Percentiles rank a stretch among this genome's conserved stretches.
These are phyloP conservation scores for Aschersonia sp. DNA, from an alignment of 2,329 filamentous ascomycete species.

Conservation along the genomic window DNA sequence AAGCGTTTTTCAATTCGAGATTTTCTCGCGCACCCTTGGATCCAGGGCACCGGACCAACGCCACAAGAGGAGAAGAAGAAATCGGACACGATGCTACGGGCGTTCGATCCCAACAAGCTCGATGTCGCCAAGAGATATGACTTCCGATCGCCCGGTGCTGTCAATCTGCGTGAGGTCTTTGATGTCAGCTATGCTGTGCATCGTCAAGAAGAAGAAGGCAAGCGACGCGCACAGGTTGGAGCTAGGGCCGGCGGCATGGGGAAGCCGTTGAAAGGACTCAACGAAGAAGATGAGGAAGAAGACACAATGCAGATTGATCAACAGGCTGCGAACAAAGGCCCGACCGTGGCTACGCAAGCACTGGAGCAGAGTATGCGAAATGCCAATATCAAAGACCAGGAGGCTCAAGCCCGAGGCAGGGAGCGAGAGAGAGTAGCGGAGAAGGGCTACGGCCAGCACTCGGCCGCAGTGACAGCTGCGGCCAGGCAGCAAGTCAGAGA, in stretches of 20 bases:
- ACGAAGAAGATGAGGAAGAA: slow-evolving; percentile 49
- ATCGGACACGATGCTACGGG: slow-evolving; percentile 27
- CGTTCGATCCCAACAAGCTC: slow-evolving; percentile 41
- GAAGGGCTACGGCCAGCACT: slow-evolving; percentile 80
- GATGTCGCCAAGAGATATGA: slow-evolving; percentile 56
- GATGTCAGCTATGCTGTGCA: slow-evolving; percentile 98
- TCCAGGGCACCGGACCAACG: slow-evolving; percentile 48
- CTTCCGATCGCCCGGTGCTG: slow-evolving; percentile 86
- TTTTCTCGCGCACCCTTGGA: slow-evolving; percentile 92
- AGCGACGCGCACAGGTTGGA: slow-evolving; percentile 73
- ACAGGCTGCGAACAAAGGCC: slow-evolving; percentile 28
- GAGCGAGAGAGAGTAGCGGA: slow-evolving; percentile 21
- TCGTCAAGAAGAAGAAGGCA: slow-evolving; percentile 88
- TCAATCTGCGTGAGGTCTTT: slow-evolving; percentile 94
- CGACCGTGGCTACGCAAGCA: slow-evolving; percentile 41
- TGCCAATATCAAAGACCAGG: slow-evolving; percentile 51
- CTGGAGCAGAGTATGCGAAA: slow-evolving; percentile 82
- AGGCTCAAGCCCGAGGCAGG: slow-evolving; percentile 16
- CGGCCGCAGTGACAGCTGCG: slow-evolving; percentile 66
- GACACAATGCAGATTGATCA: slow-evolving; percentile 50
- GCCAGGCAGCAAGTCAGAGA: slow-evolving; percentile 66
- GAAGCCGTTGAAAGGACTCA: slow-evolving; percentile 44
- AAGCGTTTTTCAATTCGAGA: slow-evolving; percentile 88
- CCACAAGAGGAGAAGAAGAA: slow-evolving; percentile 45
- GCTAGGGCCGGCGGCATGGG: slow-evolving; percentile 54